A percentile compares a stretch with the other conserved stretches of the same genome.
phyloP scores from a whole-genome alignment of 768 basidiomycete species.

The Macrolepiota albuminosa region DNA sequence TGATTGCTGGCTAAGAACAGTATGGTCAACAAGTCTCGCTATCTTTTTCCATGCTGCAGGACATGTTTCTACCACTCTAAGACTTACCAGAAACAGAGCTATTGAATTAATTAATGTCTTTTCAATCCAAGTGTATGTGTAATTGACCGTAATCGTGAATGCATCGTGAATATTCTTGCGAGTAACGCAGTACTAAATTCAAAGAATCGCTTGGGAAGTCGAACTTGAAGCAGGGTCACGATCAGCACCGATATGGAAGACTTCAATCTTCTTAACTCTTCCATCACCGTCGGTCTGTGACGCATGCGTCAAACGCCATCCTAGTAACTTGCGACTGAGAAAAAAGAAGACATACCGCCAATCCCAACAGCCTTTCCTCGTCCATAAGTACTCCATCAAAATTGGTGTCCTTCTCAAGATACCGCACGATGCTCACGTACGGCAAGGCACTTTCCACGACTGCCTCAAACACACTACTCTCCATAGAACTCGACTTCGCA shows the following conservation, averaged over 20 bases:
- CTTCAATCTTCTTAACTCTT: constrained; percentile 3
- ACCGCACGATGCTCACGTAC: constrained; percentile 18
- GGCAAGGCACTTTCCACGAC: constrained; percentile 21
- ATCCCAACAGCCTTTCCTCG: constrained; percentile 35
- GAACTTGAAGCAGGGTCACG: background rate
- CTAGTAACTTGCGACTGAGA: background rate
- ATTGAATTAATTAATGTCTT: too few species aligned
- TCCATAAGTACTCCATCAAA: constrained; percentile 35
- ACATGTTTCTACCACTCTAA: too few species aligned
- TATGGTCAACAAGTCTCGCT: too few species aligned
- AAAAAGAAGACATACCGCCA: constrained; percentile 22
- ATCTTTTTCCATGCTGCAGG: too few species aligned
- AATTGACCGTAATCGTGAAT: too few species aligned
- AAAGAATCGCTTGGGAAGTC: background rate
- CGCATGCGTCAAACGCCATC: background rate
- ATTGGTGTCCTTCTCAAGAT: background rate
- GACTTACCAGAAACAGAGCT: too few species aligned
- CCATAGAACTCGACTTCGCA: background rate
- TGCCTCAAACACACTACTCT: constrained; percentile 20
- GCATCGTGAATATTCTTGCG: too few species aligned
- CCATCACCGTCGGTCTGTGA: constrained; percentile 7
- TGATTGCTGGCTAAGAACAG: too few species aligned
- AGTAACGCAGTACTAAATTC: background rate
- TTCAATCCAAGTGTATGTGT: too few species aligned
- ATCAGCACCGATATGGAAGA: constrained; percentile 8